Conservation (phyloP, 2,329 filamentous ascomycete species). For the Lachnellula occidentalis region DNA sequence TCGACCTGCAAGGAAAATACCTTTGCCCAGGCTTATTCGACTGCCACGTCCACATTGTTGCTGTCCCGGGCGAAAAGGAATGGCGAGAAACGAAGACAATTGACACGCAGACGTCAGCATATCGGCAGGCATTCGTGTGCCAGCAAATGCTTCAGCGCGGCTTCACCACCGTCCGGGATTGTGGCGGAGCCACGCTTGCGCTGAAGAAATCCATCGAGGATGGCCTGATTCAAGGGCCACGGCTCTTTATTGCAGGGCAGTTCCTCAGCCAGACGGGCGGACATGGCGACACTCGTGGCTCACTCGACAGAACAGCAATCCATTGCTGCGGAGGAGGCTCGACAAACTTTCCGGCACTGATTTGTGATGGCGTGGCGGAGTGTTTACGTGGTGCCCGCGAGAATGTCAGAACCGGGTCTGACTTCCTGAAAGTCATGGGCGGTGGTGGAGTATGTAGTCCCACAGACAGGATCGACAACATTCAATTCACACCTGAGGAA, state of each 20-base stretch:
- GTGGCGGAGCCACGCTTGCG: constrained; percentile 48
- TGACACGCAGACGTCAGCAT: not conserved
- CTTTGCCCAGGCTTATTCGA: constrained; percentile 47
- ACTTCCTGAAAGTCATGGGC: constrained; percentile 59
- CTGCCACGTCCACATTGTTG: constrained; percentile 42
- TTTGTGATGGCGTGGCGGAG: constrained; percentile 32
- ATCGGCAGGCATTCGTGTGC: constrained; percentile 41
- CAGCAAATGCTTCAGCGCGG: constrained; percentile 48
- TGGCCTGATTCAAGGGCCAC: constrained; percentile 47
- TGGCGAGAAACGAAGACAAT: constrained; percentile 3
- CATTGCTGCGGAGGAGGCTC: not conserved
- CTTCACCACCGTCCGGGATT: constrained; percentile 54
- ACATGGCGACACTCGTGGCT: constrained; percentile 44
- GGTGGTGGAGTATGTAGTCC: constrained; percentile 52
- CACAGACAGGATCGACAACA: constrained; percentile 46
- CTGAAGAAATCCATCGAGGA: constrained; percentile 53
- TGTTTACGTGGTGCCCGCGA: constrained; percentile 48
- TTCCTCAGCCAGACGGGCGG: constrained; percentile 53
- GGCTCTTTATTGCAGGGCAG: constrained; percentile 48
- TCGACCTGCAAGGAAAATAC: constrained; percentile 39
- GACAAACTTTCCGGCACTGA: not conserved
- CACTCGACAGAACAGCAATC: constrained; percentile 31
- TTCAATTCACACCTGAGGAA: constrained; percentile 53
- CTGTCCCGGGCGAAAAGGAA: constrained; percentile 37
- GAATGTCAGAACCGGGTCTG: constrained; percentile 49